Base-by-base conservation (phyloP, 2,329 filamentous ascomycete genomes). In the Pseudofabraea citricarpa region DNA sequence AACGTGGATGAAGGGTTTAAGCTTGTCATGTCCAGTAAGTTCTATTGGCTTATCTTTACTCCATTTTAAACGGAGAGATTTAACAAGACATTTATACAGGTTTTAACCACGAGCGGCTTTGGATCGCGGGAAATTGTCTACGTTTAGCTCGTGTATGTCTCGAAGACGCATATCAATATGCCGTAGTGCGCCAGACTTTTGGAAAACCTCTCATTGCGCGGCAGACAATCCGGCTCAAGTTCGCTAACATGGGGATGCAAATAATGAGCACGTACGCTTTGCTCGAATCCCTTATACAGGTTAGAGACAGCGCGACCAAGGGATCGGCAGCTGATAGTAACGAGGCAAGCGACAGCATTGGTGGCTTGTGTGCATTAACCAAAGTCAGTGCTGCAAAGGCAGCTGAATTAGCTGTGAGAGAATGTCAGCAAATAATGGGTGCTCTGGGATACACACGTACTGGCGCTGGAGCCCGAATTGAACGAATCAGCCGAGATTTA, bases 1-100 rank as follows among this genome's bases (percentile, higher is more conserved):
- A 95, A 95, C 74, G 83, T 93, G 72, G 94, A 96, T 76, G 84
- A 94, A 65, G 91, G 91, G 29, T 97, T 96, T 81, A 87, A 89
- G 69, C 74, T 77, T 78, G 63, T 58, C 65, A 50, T 47, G 45
- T 44, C 44, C 6, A 47, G 44, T 43, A 16, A 31, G 42, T 38
- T 27, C n/a, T 26, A 22, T 8, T 39, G 32, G 7, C 15, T 7
- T 15, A 33, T 16, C 9, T 10, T 16, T 7, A 16, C 7, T 9
- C 31, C 31, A 33, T 33, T 16, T 33, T 27, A 27, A 15, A 8
- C n/a, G n/a, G 24, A n/a, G n/a, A 27, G 8, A 8, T 20, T 29
- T 21, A 18, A 6, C 35, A 26, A 37, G 8, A 9, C 8, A 20
- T 22, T 24, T 7, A 18, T 33, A 15, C 87, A 66, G 95, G 95